Evolutionary conservation across 164 flowering plant species (phyloP), one percentile per base, ranked within the genome.

Genomic region (Annona squamosa): DNA sequence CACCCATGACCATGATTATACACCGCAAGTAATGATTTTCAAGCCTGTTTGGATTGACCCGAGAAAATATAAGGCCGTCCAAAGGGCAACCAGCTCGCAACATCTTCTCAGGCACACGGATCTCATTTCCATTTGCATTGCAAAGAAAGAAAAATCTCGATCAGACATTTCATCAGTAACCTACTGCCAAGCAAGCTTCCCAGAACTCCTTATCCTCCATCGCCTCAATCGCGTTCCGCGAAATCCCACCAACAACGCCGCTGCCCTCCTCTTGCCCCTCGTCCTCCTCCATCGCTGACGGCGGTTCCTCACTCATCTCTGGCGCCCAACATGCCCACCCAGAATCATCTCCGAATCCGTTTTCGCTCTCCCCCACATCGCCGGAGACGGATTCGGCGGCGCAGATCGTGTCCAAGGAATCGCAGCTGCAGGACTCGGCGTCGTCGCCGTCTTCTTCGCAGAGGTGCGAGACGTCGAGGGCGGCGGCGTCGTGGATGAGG

Each of bases 121-220:
- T 6, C 66, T 63, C 42, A 19, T 19, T 18, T 19, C 5, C 43
- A 63, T 5, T 63, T 63, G 13, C 42, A 37, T 63, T 63, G 42
- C 66, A 63, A 63, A 26, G 37, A 0, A 26, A 26, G 1, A 26
- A 26, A 26, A 26, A 26, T 63, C 66, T 37, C 66, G 10, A 37
- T 18, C 66, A 63, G 37, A 26, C 37, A 26, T 26, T 37, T 42
- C 4, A 66, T 41, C 46, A 43, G 16, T 66, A 66, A 13, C 68
- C 47, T 37, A 5, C 43, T 66, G 68, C 68, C 68, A 66, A 66
- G 43, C 68, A 66, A 66, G 68, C 46, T 42, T 66, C 68, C 68
- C 68, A 66, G 5, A 66, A 66, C 16, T 66, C 68, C 45, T 66
- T 66, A 66, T 66, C 68, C 46, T 42, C 68, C 68, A 66, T 43